Evolutionary conservation across 2,329 filamentous ascomycete genomes (phyloP), one percentile per base, ranked within the genome.

Genomic region (Periconia sp.): DNA sequence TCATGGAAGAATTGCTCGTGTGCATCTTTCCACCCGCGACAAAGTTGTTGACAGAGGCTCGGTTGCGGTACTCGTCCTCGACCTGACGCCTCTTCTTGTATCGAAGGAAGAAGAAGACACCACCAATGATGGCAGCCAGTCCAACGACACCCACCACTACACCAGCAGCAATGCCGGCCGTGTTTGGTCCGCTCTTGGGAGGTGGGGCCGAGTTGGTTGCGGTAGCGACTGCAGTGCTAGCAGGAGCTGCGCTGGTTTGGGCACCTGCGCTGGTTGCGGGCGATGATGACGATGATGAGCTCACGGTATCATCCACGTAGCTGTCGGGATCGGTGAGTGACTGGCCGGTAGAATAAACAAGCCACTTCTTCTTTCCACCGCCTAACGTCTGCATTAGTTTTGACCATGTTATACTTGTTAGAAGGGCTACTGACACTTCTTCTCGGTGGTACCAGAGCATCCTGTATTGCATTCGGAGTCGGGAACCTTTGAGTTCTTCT

Each of bases 151-250:
- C 92, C 9, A 94, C 89, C 2, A 97, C 92, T 1, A 91, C 90
- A 55, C 93, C 93, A 10, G 87, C 93, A 17, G 89, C 92, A 61
- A 97, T 92, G 46, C 88, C 91, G 40, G 86, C 89, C n/a, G 85
- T 89, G 69, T 88, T 92, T n/a, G 86, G 78, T 13, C 69, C 60
- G 64, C 35, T 82, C 63, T 41, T 76, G 13, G 57, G 41, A 27
- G 49, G 47, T 18, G 54, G 33, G 1, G 57, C 47, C 17, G 57
- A 50, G 80, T 14, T 79, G 79, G 62, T 65, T 81, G 64, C 55
- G 27, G 66, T 62, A 10, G 66, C 62, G 13, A 66, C 56, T 10
- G 63, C 58, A 48, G 69, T 54, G 18, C 58, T 49, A 8, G 53
- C 49, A n/a, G 60, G 30, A 20, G 66, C 51, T 6, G 17, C 19